Evolutionary conservation across 345 rosid genomes (phyloP).

Genomic region (Bretschneidera sinensis): DNA sequence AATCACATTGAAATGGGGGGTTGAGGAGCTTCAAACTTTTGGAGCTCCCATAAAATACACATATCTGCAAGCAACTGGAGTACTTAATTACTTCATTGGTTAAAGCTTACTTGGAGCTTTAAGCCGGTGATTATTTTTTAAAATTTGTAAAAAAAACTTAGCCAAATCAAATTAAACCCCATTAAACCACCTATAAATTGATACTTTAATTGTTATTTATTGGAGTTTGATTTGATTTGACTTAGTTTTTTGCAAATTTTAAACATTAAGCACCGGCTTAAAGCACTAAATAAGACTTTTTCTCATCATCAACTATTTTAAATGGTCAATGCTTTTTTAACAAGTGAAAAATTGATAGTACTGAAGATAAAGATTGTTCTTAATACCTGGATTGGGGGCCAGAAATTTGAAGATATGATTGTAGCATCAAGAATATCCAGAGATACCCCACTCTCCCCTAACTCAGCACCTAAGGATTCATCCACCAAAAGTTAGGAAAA

Average conservation of each 20-base stretch:
- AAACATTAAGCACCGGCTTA: too few species aligned
- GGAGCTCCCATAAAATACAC: not conserved
- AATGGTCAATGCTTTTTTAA: not conserved
- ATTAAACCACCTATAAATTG: too few species aligned
- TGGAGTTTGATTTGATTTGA: too few species aligned
- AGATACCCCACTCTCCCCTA: constrained; percentile 40
- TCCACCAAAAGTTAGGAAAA: not conserved
- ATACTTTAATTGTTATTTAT: too few species aligned
- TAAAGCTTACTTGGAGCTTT: too few species aligned
- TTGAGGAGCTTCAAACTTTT: too few species aligned
- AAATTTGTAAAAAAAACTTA: too few species aligned
- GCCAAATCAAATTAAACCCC: too few species aligned
- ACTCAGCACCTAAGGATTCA: constrained; percentile 35
- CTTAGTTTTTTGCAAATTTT: too few species aligned
- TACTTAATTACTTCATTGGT: not conserved
- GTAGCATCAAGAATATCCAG: constrained; percentile 70
- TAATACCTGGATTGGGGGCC: constrained; percentile 94
- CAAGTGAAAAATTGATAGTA: not conserved
- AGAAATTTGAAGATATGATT: constrained; percentile 86
- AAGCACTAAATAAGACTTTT: too few species aligned
- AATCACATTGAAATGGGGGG: too few species aligned
- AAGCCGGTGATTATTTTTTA: too few species aligned
- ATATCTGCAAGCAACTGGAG: not conserved
- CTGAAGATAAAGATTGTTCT: constrained; percentile 1
- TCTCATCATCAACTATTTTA: not conserved